phyloP scores from a whole-genome alignment of 2,329 filamentous ascomycete species.

The Fusarium verticillioides region DNA sequence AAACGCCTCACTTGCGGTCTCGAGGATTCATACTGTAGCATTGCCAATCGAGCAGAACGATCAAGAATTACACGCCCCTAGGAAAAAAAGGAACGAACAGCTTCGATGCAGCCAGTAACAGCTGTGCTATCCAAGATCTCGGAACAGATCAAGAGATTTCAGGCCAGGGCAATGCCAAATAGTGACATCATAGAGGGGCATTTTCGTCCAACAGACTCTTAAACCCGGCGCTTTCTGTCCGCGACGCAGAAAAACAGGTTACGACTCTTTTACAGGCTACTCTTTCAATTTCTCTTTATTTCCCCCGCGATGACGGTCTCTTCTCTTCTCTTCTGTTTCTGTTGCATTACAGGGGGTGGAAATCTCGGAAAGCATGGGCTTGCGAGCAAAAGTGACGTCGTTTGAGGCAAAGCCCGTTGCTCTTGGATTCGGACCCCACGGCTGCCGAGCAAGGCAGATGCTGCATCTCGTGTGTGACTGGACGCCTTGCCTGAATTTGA shows the following conservation, averaged over 20 bases:
- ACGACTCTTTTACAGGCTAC: not conserved
- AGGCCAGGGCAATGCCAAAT: constrained; percentile 4
- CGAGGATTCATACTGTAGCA: constrained; percentile 9
- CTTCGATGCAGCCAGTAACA: constrained; percentile 1
- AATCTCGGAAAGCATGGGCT: constrained; percentile 2
- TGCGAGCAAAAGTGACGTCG: constrained; percentile 29
- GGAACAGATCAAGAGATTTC: constrained; percentile 28
- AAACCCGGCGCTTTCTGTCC: not conserved
- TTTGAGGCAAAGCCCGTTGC: constrained; percentile 9
- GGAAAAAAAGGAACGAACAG: not conserved
- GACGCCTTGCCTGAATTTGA: constrained; percentile 7
- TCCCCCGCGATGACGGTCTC: constrained; percentile 6
- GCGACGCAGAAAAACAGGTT: constrained; percentile 28
- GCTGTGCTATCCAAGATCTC: constrained; percentile 29
- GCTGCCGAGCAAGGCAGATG: not conserved
- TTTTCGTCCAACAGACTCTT: not conserved
- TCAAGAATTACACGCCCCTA: constrained; percentile 4
- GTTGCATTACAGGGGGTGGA: constrained; percentile 8
- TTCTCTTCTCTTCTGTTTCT: not conserved
- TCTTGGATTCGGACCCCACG: not conserved
- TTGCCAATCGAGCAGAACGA: not conserved
- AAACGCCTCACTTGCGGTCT: not conserved
- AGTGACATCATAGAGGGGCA: constrained; percentile 35
- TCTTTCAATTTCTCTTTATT: not conserved
- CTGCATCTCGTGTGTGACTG: not conserved